Base-by-base conservation (phyloP, 1,139 yeast genomes). In the Pichiaceae sp. region DNA sequence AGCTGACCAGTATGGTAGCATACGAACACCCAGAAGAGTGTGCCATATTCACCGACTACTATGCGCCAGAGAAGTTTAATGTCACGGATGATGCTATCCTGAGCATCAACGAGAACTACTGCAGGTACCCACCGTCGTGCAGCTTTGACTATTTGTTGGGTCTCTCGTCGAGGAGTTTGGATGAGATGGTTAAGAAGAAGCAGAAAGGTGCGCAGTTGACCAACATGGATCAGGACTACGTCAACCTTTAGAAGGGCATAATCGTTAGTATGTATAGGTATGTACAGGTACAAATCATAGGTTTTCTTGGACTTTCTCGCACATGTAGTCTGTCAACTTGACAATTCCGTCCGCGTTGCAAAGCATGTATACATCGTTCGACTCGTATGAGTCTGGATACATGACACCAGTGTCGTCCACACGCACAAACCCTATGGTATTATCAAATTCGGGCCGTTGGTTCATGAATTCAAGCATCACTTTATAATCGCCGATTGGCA, bases 401-500 rank as follows among this genome's bases (percentile, higher is more conserved):
- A 83, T 78, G 37, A 65, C 62, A 1, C 82, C 81, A n/a, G 63
- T 56, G 0, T 51, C 58, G 45, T 72, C 72, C 4, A 84, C 79
- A 45, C 69, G 69, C 5, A 83, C 77, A 49, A 79, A 81, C 1
- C 95, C 95, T 41, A 78, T 64, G 1, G 77, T 76, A 49, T 80
- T 81, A 43, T 79, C 86, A 4, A 81, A 73, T 18, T 78, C 83
- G 0, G 93, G 87, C 17, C 75, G 70, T 40, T 93, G 66, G 11
- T 84, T 84, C 54, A 52, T 52, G 45, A 72, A 75, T 18, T 72
- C 62, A 1, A 93, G 89, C 2, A 76, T 68, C 37, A 70, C 74
- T 42, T 93, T 64, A 44, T 79, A 66, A 52, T 84, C 95, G 48
- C 75, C 80, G 32, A 84, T 70, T 5, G 87, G 85, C 80, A 81